Base-by-base conservation (phyloP, 306 rosid species). In the Oxytropis ochrocephala region DNA sequence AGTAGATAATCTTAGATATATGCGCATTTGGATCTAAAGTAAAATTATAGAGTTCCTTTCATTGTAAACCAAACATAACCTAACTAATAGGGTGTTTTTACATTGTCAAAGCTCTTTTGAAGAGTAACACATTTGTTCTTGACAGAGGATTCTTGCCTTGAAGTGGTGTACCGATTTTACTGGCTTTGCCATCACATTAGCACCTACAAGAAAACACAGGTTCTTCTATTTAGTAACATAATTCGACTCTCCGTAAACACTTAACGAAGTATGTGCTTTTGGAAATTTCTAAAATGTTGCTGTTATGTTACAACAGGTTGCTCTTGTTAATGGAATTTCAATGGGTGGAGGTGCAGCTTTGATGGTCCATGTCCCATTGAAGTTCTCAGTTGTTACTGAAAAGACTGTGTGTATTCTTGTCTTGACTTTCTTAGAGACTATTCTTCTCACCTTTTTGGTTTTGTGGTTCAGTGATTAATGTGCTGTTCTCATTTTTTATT, bases 331-430 rank as follows among this genome's bases (percentile, higher is more conserved):
- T 67, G 98, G 98, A 80, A 87, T 94, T 79, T 84, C 97, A 75
- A 88, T 94, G 96, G 98, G 98, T 29, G 98, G 97, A 79, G 98
- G 98, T 14, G 91, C 96, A 73, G 83, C 98, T 49, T 79, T 94
- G 47, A 88, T 94, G 97, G 91, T 76, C 50, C 97, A 90, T 95
- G 91, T 76, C 50, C 97, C 96, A 9, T 48, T 90, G 96, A 90
- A 81, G 68, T 94, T 94, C 74, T 90, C 98, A 8, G 95, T 87
- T 55, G 96, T 90, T 62, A 88, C 97, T 1, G 97, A 94, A 64
- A 94, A 88, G 82, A 85, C 98, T 27, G 97, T 94, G 81, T 52
- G 97, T 77, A 42, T 46, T 74, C 57, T 68, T 5, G 69, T 53
- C 79, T 72, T 52, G 8, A n/a, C n/a, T n/a, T n/a, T n/a, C n/a